These are phyloP conservation scores for Neonectria ditissima DNA, from an alignment of 2,329 filamentous ascomycete species.

Conservation along the genomic window DNA sequence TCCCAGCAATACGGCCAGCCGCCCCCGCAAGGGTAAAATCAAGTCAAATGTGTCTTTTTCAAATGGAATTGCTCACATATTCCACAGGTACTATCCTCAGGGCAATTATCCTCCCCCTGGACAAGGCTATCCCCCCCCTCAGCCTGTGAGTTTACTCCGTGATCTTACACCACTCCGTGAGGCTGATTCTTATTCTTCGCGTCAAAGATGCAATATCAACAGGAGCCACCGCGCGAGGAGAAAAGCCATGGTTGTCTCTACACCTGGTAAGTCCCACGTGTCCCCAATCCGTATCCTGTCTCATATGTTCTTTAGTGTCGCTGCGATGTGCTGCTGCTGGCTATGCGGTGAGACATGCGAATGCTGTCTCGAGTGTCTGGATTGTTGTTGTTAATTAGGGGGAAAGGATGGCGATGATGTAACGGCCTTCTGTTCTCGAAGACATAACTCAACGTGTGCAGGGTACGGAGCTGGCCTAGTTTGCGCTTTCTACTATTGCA, in stretches of 20 bases:
- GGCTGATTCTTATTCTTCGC: constrained; percentile 5
- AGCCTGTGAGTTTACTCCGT: constrained; percentile 35
- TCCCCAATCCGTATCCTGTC: not conserved
- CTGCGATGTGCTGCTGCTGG: constrained; percentile 59
- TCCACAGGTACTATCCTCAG: constrained; percentile 35
- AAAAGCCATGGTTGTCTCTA: constrained; percentile 58
- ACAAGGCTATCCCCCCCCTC: constrained; percentile 39
- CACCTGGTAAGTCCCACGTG: constrained; percentile 47
- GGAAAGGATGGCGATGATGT: not conserved
- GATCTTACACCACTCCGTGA: not conserved
- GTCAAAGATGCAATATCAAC: constrained; percentile 49
- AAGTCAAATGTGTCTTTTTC: not conserved
- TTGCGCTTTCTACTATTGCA: not conserved
- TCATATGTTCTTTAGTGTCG: constrained; percentile 44
- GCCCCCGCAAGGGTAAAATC: constrained; percentile 25
- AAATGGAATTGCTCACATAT: not conserved
- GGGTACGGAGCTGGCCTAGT: not conserved
- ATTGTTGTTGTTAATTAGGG: constrained; percentile 52
- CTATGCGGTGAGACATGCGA: constrained; percentile 58
- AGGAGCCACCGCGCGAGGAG: constrained; percentile 50
- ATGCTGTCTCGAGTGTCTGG: constrained; percentile 56
- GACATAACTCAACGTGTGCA: not conserved
- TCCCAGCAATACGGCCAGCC: constrained; percentile 27
- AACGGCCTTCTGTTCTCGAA: constrained; percentile 4
- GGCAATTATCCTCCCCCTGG: constrained; percentile 47